Percentiles rank a stretch among this genome's conserved stretches.
These are phyloP conservation scores for Pythium oligandrum DNA, from an alignment of 352 stramenopile species.

Conservation along the genomic window DNA sequence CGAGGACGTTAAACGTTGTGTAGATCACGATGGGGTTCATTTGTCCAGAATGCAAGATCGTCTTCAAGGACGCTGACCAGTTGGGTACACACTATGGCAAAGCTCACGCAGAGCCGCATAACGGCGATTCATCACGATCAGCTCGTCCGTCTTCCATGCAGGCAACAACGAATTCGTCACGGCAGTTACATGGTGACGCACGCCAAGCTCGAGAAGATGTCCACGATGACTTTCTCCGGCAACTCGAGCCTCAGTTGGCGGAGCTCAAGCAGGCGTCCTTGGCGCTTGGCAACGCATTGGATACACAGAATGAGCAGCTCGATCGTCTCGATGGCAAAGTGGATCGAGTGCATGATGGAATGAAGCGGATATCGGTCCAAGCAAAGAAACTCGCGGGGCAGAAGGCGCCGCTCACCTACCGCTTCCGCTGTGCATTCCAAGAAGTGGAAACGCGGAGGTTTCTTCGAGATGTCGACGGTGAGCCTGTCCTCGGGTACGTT, in stretches of 20 bases:
- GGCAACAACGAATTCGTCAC: too few species aligned
- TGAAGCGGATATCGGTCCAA: slow-evolving; percentile 66
- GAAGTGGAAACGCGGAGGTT: slow-evolving; percentile 47
- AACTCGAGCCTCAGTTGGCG: slow-evolving; percentile 50
- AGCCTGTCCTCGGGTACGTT: slow-evolving; percentile 47
- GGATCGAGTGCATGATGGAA: slow-evolving; percentile 56
- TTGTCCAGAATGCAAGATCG: slow-evolving; percentile 74
- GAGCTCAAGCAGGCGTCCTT: slow-evolving; percentile 67
- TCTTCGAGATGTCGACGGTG: slow-evolving; percentile 52
- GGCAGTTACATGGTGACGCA: background rate
- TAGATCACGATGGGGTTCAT: slow-evolving; percentile 85
- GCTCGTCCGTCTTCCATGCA: too few species aligned
- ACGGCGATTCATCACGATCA: slow-evolving; percentile 1
- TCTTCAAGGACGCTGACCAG: slow-evolving; percentile 49
- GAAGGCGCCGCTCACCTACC: slow-evolving; percentile 32
- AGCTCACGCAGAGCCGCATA: slow-evolving; percentile 18
- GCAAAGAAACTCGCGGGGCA: slow-evolving; percentile 43
- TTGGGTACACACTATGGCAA: slow-evolving; percentile 52
- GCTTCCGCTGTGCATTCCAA: slow-evolving; percentile 75
- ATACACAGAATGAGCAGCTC: slow-evolving; percentile 59
- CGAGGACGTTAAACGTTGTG: too few species aligned
- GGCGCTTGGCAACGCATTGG: slow-evolving; percentile 52
- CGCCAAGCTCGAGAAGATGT: slow-evolving; percentile 17
- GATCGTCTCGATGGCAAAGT: slow-evolving; percentile 60
- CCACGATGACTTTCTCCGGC: slow-evolving; percentile 39